These are phyloP conservation scores for Ustulina deusta DNA, from an alignment of 2,329 filamentous ascomycete species.

Conservation along the genomic window DNA sequence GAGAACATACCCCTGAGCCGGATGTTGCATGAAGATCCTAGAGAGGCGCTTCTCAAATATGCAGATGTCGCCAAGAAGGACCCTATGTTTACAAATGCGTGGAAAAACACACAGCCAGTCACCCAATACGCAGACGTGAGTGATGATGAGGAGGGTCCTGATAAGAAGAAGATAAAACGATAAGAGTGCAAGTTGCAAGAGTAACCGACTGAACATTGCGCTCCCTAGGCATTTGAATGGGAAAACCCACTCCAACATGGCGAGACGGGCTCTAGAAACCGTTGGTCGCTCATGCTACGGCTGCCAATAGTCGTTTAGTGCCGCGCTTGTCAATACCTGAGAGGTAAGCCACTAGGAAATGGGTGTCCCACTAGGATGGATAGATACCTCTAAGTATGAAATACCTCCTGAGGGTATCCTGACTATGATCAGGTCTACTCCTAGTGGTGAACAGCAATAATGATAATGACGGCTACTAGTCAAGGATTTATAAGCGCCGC, in stretches of 20 bases:
- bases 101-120: constrained; percentile 90
- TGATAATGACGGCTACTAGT: background rate
- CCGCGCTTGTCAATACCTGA: background rate
- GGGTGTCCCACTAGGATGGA: background rate
- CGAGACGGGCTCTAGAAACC: constrained; percentile 1
- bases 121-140: constrained; percentile 91
- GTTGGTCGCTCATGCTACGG: background rate
- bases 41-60: constrained; percentile 94
- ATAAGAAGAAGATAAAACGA: constrained; percentile 72
- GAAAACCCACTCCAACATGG: background rate
- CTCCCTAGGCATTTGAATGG: background rate
- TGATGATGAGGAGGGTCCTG: constrained; percentile 81
- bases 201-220: background rate
- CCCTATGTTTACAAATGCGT: constrained; percentile 93
- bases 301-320: background rate
- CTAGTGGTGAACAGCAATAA: background rate
- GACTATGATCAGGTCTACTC: background rate
- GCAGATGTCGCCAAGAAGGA: constrained; percentile 93
- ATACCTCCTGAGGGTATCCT: background rate
- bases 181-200: constrained; percentile 49
- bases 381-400: constrained; percentile 4
- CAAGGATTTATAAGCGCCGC: background rate
- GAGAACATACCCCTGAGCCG: constrained; percentile 88
- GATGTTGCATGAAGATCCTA: constrained; percentile 96
- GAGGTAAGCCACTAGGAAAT: constrained; percentile 14